Evolutionary conservation across 1,284 basidiomycete species (phyloP).

Genomic region (Chalciporus sp.): DNA sequence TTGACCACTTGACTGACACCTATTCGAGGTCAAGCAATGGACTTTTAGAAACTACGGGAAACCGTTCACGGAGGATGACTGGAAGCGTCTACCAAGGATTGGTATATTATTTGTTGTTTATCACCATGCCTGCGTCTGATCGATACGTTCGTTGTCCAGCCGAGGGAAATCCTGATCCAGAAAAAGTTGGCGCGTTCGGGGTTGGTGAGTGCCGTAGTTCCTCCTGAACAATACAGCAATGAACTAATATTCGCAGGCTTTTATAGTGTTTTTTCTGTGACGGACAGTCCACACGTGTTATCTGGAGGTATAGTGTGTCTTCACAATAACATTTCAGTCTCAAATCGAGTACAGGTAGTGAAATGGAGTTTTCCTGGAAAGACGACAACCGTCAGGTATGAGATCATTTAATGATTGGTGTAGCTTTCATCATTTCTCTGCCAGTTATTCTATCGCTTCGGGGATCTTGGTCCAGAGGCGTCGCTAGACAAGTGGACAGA

Average conservation of each 20-base stretch:
- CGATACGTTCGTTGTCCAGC: not conserved
- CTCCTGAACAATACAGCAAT: not conserved
- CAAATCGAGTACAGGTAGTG: slow-evolving; percentile 53
- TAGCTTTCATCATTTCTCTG: not conserved
- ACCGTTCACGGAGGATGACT: slow-evolving; percentile 78
- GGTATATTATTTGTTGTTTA: slow-evolving; percentile 52
- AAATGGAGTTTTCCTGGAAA: slow-evolving; percentile 98
- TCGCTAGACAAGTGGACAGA: slow-evolving; percentile 69
- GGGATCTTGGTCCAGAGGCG: slow-evolving; percentile 45
- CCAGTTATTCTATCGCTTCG: slow-evolving; percentile 52
- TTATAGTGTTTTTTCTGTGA: slow-evolving; percentile 13
- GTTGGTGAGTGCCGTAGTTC: slow-evolving; percentile 4
- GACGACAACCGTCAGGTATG: slow-evolving; percentile 79
- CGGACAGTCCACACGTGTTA: slow-evolving; percentile 8
- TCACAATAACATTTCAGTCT: no score
- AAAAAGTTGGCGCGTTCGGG: slow-evolving; percentile 11
- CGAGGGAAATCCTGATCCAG: not conserved
- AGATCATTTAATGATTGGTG: not conserved
- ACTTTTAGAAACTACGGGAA: slow-evolving; percentile 87
- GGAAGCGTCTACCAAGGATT: slow-evolving; percentile 85
- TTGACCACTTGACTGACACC: no score
- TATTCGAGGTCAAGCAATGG: slow-evolving; percentile 70
- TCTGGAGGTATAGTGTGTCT: no score
- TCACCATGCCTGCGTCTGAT: not conserved
- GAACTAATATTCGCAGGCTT: slow-evolving; percentile 2